Base-by-base conservation (phyloP, 768 basidiomycete genomes). In the Leccinum sublutescens region DNA sequence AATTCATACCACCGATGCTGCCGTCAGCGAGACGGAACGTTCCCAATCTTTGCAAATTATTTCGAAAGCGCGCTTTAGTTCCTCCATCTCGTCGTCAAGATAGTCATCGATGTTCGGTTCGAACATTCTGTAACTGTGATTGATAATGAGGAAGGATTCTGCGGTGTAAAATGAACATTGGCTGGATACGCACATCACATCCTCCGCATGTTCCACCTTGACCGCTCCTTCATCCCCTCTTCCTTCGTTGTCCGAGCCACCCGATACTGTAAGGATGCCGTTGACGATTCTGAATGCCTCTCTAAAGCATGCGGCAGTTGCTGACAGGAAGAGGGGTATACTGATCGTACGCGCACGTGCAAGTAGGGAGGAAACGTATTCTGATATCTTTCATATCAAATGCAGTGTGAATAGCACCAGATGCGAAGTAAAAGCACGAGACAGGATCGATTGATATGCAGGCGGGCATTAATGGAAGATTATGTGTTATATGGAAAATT, bases 51-150 rank as follows among this genome's bases (percentile, higher is more conserved):
- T 83, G 70, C 90, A 95, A 14, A 90, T 89, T 2, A 72, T 76
- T 33, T 92, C 90, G 56, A 97, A 84, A 0, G 81, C 77, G 5
- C 79, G 80, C 66, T 93, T 93, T 52, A 93, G 80, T 59, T 81
- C 82, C 58, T 97, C 95, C 5, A 89, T 82, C 71, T 99, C 96
- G 68, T 98, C 94, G 60, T 94, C 90, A 2, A 98, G 86, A 67
- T 98, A 98, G 68, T 98, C 95, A 69, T 97, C 95, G 93, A 98
- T 97, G 71, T 95, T 91, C 10, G 82, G 78, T 73, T 98, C 95
- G 65, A 98, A 98, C 93, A 98, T 97, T 50, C 82, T 84, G 71
- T 93, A 96, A 12, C 94, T 95, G 65, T 23, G 57, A 10, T 50
- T n/a, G 27, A 19, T 17, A 14, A 48, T 63, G n/a, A 62, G 50